Evolutionary conservation across 164 flowering plant genomes (phyloP).

Genomic region (Dillenia turbinata): DNA sequence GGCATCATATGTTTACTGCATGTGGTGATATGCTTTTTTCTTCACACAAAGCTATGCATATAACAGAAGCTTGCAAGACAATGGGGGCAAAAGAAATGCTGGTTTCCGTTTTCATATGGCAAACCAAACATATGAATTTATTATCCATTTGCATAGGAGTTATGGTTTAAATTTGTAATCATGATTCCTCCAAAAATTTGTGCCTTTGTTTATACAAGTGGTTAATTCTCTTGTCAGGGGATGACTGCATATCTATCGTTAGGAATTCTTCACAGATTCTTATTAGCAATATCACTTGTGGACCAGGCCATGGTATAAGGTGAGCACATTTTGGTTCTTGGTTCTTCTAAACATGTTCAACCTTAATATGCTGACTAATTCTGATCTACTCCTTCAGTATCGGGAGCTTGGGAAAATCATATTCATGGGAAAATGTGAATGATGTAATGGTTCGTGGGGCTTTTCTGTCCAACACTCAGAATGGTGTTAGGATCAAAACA

Average conservation of each 20-base stretch:
- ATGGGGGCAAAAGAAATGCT: too few relatives aligned
- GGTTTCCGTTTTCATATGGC: too few relatives aligned
- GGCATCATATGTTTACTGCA: too few relatives aligned
- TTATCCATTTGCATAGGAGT: too few relatives aligned
- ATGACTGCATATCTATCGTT: constrained; percentile 92
- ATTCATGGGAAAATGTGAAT: constrained; percentile 40
- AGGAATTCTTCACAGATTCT: constrained; percentile 61
- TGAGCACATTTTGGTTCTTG: constrained; percentile 14
- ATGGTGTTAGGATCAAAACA: constrained; percentile 89
- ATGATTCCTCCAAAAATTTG: too few relatives aligned
- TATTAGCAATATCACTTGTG: constrained; percentile 56
- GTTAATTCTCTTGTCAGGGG: constrained; percentile 40
- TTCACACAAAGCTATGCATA: too few relatives aligned
- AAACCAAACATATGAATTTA: too few relatives aligned
- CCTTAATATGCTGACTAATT: constrained; percentile 3
- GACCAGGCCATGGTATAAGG: constrained; percentile 99
- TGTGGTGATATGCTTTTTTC: too few relatives aligned
- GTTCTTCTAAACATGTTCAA: background rate
- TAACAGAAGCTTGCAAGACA: too few relatives aligned
- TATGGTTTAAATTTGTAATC: too few relatives aligned
- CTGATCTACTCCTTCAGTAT: constrained; percentile 35
- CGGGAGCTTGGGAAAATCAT: constrained; percentile 80
- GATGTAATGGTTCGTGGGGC: constrained; percentile 66
- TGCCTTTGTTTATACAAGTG: too few relatives aligned
- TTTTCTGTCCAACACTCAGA: constrained; percentile 54